These are phyloP conservation scores for Podaxis sp. DNA, from an alignment of 768 basidiomycete species.

Conservation along the genomic window DNA sequence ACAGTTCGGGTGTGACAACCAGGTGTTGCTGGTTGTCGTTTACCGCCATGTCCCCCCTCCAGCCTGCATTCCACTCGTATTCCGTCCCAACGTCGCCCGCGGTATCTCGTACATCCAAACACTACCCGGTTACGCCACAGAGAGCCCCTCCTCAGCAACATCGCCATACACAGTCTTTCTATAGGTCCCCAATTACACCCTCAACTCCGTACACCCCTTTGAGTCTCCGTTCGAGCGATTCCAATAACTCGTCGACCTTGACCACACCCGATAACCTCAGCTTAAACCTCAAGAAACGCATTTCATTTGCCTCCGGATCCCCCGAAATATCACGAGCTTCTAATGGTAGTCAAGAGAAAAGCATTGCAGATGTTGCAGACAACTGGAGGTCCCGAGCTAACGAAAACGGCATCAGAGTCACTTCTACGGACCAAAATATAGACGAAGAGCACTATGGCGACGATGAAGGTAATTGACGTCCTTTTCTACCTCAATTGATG, in stretches of 20 bases:
- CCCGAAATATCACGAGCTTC: slow-evolving; percentile 20
- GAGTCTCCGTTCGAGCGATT: slow-evolving; percentile 63
- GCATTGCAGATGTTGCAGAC: slow-evolving; percentile 59
- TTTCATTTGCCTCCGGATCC: slow-evolving; percentile 45
- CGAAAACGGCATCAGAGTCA: slow-evolving; percentile 71
- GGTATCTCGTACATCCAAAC: slow-evolving; percentile 40
- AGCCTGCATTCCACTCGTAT: slow-evolving; percentile 26
- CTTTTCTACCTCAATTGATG: slow-evolving; percentile 14
- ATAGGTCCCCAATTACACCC: slow-evolving; percentile 63
- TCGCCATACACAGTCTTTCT: slow-evolving; percentile 43
- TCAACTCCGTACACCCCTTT: slow-evolving; percentile 71
- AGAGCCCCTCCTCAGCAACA: slow-evolving; percentile 51
- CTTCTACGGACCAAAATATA: slow-evolving; percentile 39
- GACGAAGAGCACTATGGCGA: slow-evolving; percentile 50
- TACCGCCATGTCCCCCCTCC: slow-evolving; percentile 16
- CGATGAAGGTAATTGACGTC: slow-evolving; percentile 40
- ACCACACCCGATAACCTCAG: slow-evolving; percentile 58
- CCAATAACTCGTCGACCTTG: slow-evolving; percentile 51
- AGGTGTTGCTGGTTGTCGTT: slow-evolving; percentile 8
- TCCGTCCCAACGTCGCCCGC: slow-evolving; percentile 50
- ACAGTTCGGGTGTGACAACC: slow-evolving; percentile 10
- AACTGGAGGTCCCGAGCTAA: slow-evolving; percentile 74
- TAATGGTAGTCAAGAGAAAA: slow-evolving; percentile 36
- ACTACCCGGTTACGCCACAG: slow-evolving; percentile 65
- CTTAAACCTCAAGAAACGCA: slow-evolving; percentile 40